Base-by-base conservation (phyloP, 768 basidiomycete genomes). In the Antrodiella citrinella region DNA sequence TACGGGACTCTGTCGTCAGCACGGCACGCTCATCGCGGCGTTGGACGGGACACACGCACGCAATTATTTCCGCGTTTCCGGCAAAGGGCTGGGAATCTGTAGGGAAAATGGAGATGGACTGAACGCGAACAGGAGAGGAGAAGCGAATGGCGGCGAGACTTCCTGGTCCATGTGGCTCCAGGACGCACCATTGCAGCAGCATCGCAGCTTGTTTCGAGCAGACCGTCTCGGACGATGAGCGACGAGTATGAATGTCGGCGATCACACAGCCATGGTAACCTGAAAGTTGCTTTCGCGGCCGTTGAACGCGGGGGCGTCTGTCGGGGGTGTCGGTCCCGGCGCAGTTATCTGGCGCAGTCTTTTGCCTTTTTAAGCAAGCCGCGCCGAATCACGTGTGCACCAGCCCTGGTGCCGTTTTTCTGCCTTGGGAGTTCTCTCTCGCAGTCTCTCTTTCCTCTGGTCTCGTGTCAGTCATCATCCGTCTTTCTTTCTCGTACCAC, bases 81-180 rank as follows among this genome's bases (percentile, higher is more conserved):
- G 67, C 63, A 60, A 91, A 91, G 10, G 85, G 86, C 26, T 66
- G 71, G 0, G 74, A 69, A 50, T 76, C 78, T 3, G 76, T 77
- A n/a, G 86, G 83, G 59, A 85, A 88, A 51, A 91, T 73, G 45
- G 77, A 72, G 51, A 91, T 73, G 0, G 76, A 77, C 2, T 78
- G 73, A n/a, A 91, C 74, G 51, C 78, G 78, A 18, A 89, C 77
- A 0, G 85, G 81, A 0, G 73, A 72, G 0, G 78, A 65, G 61
- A 88, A 90, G n/a, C 86, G 77, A 30, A 90, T 67, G 1, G 87
- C 85, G 23, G 84, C 82, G 18, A 89, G 63, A 50, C 73, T 71
- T 3, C 76, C 77, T 1, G 74, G 69, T 7, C 75, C 78, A 35
- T 76, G 67, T 1, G 87, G 84, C 22, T 70, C 65, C 48, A 91